Conservation (phyloP, 768 basidiomycete species). For the Phlebiopsis flavidoalba region DNA sequence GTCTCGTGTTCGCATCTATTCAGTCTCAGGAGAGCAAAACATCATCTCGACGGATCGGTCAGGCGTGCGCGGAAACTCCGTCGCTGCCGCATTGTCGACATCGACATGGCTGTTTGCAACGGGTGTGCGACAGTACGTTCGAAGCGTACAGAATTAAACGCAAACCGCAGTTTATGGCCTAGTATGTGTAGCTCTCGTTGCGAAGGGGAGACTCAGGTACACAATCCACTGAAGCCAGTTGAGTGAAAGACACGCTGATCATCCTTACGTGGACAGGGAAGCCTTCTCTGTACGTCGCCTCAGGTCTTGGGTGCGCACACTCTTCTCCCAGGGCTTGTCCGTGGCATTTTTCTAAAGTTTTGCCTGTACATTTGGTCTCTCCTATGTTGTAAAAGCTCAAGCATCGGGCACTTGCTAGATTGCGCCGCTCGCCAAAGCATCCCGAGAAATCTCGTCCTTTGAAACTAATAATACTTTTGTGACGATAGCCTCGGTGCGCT, state of each 20-base stretch:
- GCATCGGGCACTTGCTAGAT: too few species aligned
- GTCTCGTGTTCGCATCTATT: background rate
- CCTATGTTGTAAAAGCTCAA: too few species aligned
- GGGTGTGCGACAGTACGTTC: background rate
- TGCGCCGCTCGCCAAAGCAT: too few species aligned
- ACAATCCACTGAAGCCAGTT: background rate
- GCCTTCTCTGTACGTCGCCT: background rate
- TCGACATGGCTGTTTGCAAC: background rate
- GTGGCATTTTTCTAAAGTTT: background rate
- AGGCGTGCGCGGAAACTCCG: background rate
- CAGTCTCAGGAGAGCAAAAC: background rate
- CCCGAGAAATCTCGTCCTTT: too few species aligned
- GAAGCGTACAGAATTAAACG: background rate
- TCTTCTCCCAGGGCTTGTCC: background rate
- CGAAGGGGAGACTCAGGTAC: background rate
- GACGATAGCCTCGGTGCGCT: too few species aligned
- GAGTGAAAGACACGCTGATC: background rate
- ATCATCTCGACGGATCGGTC: background rate
- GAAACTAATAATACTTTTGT: too few species aligned
- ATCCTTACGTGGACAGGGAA: background rate
- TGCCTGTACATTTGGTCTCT: too few species aligned
- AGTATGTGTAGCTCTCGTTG: background rate
- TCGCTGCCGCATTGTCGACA: background rate
- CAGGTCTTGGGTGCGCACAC: background rate
- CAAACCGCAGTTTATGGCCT: background rate